Base-by-base conservation (phyloP, 768 basidiomycete genomes). In the Lentinula raphanica region DNA sequence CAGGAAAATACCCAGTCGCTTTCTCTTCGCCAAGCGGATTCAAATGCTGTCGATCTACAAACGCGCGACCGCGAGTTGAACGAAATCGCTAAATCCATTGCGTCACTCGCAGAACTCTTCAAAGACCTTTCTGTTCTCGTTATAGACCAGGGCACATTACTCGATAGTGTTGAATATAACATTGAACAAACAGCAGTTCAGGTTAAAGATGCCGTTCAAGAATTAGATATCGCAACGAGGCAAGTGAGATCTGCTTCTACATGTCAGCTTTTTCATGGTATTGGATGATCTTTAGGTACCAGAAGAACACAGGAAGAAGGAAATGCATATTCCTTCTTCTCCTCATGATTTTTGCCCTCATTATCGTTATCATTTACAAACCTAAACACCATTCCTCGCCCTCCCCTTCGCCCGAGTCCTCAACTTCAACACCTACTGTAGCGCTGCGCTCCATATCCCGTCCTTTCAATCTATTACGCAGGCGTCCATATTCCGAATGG, bases 121-220 rank as follows among this genome's bases (percentile, higher is more conserved):
- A 94, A 96, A 66, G 97, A 99, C 68, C 79, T 99, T 46, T 90
- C 90, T 13, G 81, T 82, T 35, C 83, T 99, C 56, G 93, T 99
- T 59, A 98, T 98, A 62, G 97, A 98, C 73, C 97, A 99, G 67
- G 97, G 97, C 28, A 98, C 96, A 28, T 82, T 99, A 31, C 80
- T 98, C 56, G 97, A 98, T 72, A 94, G 92, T 36, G 83, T 98
- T 57, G 97, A 99, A 72, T 99, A 93, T 74, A 99, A 99, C 69
- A 90, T 99, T 54, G 94, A 98, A 71, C 88, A 91, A 70, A 92
- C 95, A 4, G 88, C 88, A 17, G 82, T 82, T 31, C 84, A 92
- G 53, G 80, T 95, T 68, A 72, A 86, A 56, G 90, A 91, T 45
- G 93, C 94, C 21, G 94, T 90, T 36, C 83, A 84, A 65, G 94